Evolutionary conservation across 306 rosid genomes (phyloP), one percentile per base, ranked within the genome.

Genomic region (Prunus armeniaca): DNA sequence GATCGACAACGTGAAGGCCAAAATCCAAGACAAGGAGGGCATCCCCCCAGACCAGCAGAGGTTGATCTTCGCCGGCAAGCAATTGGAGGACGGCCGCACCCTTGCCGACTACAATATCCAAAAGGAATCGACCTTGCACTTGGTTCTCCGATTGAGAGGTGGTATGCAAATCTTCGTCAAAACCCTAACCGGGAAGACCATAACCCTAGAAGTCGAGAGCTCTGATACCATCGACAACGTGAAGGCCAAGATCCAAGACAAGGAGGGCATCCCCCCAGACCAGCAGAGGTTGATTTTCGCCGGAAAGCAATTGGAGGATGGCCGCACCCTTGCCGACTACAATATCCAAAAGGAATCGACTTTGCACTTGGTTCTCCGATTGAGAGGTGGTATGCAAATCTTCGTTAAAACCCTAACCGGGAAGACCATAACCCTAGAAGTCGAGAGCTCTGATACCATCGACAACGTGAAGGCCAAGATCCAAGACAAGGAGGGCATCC

Each of bases 401-500:
- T 83, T 1, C 80, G 86, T 85, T 11, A 85, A 85, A 32, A 82
- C 88, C 57, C 69, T 82, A 0, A 85, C 88, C 2, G 88, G 88
- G 0, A 85, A 85, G 80, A 85, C 86, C 0, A 85, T 85, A 19
- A 85, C 84, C 0, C 15, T 85, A 0, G 86, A 85, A 84, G 88
- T 85, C 20, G 88, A 85, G 73, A 82, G 86, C 72, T 82, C 86
- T 0, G 88, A 85, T 5, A 85, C 86, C 3, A 85, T 85, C 11
- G 88, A 85, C 2, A 85, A 85, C 67, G 88, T 85, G 0, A 85
- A 82, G 72, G 84, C 88, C 3, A 85, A 85, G 82, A 85, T 85
- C 61, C 84, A 85, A 18, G 88, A 85, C 11, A 79, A 83, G 75
- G 83, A 83, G 1, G 86, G 86, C 0, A 83, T 83, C 0, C 86